These are phyloP conservation scores for Gleditsia sinensis DNA, from an alignment of 306 rosid genomes.

Conservation along the genomic window DNA sequence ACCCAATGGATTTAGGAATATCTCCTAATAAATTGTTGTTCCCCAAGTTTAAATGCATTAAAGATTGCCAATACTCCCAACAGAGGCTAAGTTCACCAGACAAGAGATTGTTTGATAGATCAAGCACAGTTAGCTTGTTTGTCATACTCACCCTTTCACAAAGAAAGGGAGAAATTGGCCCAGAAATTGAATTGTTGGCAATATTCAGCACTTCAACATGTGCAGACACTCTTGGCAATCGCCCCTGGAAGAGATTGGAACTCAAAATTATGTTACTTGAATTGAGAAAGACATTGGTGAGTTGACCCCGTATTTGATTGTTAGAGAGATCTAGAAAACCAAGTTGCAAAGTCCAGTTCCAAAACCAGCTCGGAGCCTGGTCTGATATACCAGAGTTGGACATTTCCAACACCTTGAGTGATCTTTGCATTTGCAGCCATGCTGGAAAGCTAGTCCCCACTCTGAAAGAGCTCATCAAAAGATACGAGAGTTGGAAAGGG, in stretches of 20 bases:
- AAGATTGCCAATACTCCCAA: conserved; percentile 5
- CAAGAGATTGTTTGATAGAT: background rate
- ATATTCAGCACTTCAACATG: too few species aligned
- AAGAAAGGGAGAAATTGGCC: background rate
- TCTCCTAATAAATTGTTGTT: conserved; percentile 21
- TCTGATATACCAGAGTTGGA: conserved; percentile 13
- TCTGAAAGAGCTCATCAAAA: background rate
- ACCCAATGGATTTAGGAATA: background rate
- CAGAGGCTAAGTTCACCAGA: background rate
- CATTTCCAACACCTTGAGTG: fast-evolving
- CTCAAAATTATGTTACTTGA: too few species aligned
- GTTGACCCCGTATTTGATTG: too few species aligned
- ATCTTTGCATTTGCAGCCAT: conserved; percentile 25
- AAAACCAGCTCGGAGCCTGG: conserved; percentile 22
- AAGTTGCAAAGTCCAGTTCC: background rate
- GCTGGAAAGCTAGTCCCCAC: conserved; percentile 8
- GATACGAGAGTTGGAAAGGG: too few species aligned
- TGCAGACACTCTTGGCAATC: too few species aligned
- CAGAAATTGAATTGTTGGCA: background rate
- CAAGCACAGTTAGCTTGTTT: background rate
- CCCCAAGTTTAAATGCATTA: conserved; percentile 22
- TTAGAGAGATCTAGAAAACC: too few species aligned
- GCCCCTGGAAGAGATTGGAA: too few species aligned
- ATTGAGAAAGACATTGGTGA: too few species aligned
- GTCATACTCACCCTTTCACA: background rate